Evolutionary conservation across 2,329 filamentous ascomycete species (phyloP).

Genomic region (Xylariaceae sp.): DNA sequence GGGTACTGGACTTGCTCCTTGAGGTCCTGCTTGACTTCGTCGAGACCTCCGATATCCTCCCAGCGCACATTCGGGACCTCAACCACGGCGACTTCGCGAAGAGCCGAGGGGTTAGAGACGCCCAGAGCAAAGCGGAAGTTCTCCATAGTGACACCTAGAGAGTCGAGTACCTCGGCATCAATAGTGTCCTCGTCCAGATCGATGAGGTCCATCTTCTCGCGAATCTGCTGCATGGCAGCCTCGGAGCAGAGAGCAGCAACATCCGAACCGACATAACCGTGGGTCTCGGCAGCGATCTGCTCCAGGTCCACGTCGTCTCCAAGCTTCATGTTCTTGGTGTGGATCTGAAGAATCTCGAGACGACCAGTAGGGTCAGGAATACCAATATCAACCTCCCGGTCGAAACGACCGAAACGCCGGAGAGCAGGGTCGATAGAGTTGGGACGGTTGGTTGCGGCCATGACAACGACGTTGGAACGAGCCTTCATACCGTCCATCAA

Average conservation of each 20-base stretch:
- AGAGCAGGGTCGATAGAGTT: constrained; percentile 98
- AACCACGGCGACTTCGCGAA: constrained; percentile 97
- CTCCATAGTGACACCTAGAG: constrained; percentile 97
- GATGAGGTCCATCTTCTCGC: constrained; percentile 99
- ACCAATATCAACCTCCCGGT: constrained; percentile 97
- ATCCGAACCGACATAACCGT: constrained; percentile 98
- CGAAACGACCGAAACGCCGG: constrained; percentile 96
- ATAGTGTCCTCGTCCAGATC: constrained; percentile 99
- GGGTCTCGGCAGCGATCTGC: constrained; percentile 92
- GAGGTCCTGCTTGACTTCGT: constrained; percentile 98
- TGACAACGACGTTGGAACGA: constrained; percentile 95
- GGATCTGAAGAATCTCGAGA: constrained; percentile 97
- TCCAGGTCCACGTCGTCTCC: constrained; percentile 94
- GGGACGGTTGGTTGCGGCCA: constrained; percentile 97
- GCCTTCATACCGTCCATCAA: constrained; percentile 99
- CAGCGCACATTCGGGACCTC: constrained; percentile 98
- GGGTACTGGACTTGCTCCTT: constrained; percentile 99
- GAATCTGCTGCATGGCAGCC: constrained; percentile 99
- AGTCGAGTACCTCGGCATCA: constrained; percentile 95
- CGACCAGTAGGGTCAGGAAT: constrained; percentile 96
- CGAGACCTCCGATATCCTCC: constrained; percentile 98
- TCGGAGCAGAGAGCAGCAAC: constrained; percentile 96
- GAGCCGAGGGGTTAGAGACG: constrained; percentile 95
- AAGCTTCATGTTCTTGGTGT: constrained; percentile 99
- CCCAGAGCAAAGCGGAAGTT: constrained; percentile 99